Evolutionary conservation across 169 alveolate genomes (phyloP).

Genomic region (Plasmodium adleri): DNA sequence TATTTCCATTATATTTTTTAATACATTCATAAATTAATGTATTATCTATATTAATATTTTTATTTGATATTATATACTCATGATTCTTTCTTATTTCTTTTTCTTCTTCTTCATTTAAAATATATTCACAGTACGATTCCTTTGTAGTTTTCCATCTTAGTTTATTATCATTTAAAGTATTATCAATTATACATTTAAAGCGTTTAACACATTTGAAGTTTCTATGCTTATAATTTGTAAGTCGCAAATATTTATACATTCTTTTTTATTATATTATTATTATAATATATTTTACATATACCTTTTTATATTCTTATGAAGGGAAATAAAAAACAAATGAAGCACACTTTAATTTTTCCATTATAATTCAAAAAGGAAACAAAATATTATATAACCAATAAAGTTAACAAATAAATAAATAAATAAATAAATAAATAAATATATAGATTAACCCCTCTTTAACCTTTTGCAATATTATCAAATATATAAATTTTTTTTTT

Average conservation of each 20-base stretch:
- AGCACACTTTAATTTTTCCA: too few species aligned
- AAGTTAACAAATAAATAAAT: too few species aligned
- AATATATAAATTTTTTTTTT: too few species aligned
- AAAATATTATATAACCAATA: too few species aligned
- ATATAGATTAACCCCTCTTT: too few species aligned
- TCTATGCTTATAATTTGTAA: conserved; percentile 18
- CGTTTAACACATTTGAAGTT: conserved; percentile 33
- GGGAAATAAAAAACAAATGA: too few species aligned
- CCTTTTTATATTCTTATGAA: too few species aligned
- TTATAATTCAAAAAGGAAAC: too few species aligned
- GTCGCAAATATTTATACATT: neutral
- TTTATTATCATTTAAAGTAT: conserved; percentile 24
- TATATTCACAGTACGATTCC: conserved; percentile 73
- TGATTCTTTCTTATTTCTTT: conserved; percentile 31
- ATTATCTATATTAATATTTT: conserved; percentile 42
- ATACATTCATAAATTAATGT: conserved; percentile 50
- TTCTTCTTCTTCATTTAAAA: conserved; percentile 62
- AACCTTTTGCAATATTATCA: too few species aligned
- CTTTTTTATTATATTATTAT: neutral
- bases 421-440: too few species aligned
- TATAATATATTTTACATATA: too few species aligned
- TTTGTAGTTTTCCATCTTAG: conserved; percentile 67
- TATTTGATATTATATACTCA: conserved; percentile 26
- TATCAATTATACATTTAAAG: conserved; percentile 58
- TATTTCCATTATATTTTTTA: conserved; percentile 51